These are phyloP conservation scores for Schizophyllum amplum DNA, from an alignment of 1,284 basidiomycete species.

Conservation along the genomic window DNA sequence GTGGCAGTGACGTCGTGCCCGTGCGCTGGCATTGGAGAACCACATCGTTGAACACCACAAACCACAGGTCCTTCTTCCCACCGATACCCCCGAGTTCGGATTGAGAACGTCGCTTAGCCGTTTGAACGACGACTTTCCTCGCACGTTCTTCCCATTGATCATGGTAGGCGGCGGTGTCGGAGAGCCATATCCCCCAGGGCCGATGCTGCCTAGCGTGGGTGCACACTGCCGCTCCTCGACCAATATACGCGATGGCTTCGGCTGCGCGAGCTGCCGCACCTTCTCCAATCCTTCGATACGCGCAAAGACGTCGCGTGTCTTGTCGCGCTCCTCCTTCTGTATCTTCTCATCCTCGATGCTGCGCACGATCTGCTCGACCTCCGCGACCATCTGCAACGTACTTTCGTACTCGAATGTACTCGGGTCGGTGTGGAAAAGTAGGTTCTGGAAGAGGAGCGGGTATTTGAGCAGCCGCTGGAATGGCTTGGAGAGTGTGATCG, in stretches of 20 bases:
- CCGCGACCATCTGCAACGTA: constrained; percentile 92
- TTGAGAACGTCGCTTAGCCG: constrained; percentile 77
- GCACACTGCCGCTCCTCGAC: constrained; percentile 69
- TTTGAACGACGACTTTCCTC: constrained; percentile 77
- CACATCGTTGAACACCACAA: constrained; percentile 94
- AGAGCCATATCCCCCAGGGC: constrained; percentile 13
- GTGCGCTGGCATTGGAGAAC: constrained; percentile 86
- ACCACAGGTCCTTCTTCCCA: constrained; percentile 85
- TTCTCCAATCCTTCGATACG: constrained; percentile 93
- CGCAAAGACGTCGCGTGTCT: constrained; percentile 89
- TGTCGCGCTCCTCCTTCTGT: constrained; percentile 90
- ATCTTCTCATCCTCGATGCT: constrained; percentile 98
- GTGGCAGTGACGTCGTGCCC: constrained; percentile 82
- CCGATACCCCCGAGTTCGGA: constrained; percentile 43
- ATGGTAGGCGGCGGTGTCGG: constrained; percentile 44
- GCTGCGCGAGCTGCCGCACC: constrained; percentile 79
- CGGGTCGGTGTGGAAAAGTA: constrained; percentile 94
- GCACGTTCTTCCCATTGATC: constrained; percentile 46
- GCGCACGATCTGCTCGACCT: constrained; percentile 91
- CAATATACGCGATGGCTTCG: constrained; percentile 83
- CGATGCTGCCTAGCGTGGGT: constrained; percentile 5
- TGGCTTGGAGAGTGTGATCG: constrained; percentile 93
- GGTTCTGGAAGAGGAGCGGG: constrained; percentile 93
- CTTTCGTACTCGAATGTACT: constrained; percentile 97
- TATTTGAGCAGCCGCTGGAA: constrained; percentile 97